A percentile compares a stretch with the other conserved stretches of the same genome.
Conservation (phyloP, 1,284 basidiomycete species). For the Takashimella koratensis region DNA sequence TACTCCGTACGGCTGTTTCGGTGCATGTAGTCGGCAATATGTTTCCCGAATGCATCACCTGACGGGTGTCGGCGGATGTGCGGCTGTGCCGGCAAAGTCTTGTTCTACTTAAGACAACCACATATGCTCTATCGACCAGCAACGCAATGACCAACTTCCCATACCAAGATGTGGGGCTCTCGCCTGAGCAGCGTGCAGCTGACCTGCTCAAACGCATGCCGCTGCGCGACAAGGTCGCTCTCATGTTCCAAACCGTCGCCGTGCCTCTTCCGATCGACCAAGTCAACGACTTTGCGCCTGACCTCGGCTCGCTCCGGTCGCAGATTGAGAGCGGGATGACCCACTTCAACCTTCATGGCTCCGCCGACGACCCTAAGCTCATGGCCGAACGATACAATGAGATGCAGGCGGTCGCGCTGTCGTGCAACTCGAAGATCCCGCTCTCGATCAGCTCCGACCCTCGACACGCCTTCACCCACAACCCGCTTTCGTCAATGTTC, state of each 20-base stretch:
- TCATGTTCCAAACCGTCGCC: constrained; percentile 16
- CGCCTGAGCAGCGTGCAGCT: constrained; percentile 7
- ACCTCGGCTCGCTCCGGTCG: background rate
- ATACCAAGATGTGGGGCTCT: constrained; percentile 6
- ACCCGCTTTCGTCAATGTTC: constrained; percentile 5
- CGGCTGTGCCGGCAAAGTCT: no score
- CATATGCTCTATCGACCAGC: no score
- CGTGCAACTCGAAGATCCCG: constrained; percentile 6
- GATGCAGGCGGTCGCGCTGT: constrained; percentile 8
- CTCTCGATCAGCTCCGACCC: constrained; percentile 16
- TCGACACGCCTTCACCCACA: constrained; percentile 12
- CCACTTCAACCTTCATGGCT: constrained; percentile 15
- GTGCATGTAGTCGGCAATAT: no score
- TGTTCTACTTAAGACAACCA: no score
- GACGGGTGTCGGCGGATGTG: no score
- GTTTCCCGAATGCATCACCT: no score
- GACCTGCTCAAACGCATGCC: constrained; percentile 11
- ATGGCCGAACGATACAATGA: constrained; percentile 9
- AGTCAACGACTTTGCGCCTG: background rate
- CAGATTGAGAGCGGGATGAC: constrained; percentile 4
- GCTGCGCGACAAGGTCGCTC: constrained; percentile 8
- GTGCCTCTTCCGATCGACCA: background rate
- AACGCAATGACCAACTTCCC: constrained; percentile 6
- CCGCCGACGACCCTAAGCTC: constrained; percentile 2
- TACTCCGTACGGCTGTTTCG: no score